phyloP scores from a whole-genome alignment of 2,329 filamentous ascomycete genomes.

The Colletotrichum sp. region DNA sequence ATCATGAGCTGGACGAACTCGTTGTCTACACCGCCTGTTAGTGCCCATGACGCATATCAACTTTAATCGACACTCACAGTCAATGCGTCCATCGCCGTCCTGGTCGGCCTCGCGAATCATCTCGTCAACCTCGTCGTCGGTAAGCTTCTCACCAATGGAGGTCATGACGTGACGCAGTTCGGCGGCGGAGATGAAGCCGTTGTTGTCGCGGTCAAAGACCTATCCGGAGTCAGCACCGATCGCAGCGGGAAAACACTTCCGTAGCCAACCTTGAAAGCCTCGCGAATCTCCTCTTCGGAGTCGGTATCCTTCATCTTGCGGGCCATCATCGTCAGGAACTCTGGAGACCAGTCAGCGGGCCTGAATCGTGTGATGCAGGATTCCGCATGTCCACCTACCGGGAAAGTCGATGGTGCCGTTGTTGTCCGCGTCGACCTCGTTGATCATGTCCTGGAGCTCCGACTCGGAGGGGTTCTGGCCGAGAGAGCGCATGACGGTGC shows the following conservation, averaged over 20 bases:
- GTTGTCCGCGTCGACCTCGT: conserved; percentile 91
- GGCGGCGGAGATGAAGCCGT: conserved; percentile 88
- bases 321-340: conserved; percentile 93
- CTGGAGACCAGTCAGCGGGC: conserved; percentile 50
- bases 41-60: neutral
- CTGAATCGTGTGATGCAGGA: neutral
- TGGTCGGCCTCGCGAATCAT: conserved; percentile 93
- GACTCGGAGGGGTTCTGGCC: conserved; percentile 91
- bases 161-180: conserved; percentile 92
- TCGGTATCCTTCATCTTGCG: conserved; percentile 95
- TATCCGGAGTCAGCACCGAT: conserved; percentile 28
- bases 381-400: conserved; percentile 57
- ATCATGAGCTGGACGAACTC: conserved; percentile 96
- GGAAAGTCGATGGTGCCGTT: conserved; percentile 93
- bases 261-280: conserved; percentile 78
- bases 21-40: conserved; percentile 64
- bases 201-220: conserved; percentile 89
- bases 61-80: conserved; percentile 63
- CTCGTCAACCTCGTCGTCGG: conserved; percentile 89
- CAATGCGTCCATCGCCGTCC: conserved; percentile 86
- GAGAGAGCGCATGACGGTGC: conserved; percentile 88
- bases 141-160: conserved; percentile 89
- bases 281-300: conserved; percentile 88
- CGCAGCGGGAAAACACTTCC: neutral
- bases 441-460: conserved; percentile 92